Percentiles rank a stretch among this genome's conserved stretches.
phyloP scores from a whole-genome alignment of 2,329 filamentous ascomycete genomes.

The Venturia aucupariae region DNA sequence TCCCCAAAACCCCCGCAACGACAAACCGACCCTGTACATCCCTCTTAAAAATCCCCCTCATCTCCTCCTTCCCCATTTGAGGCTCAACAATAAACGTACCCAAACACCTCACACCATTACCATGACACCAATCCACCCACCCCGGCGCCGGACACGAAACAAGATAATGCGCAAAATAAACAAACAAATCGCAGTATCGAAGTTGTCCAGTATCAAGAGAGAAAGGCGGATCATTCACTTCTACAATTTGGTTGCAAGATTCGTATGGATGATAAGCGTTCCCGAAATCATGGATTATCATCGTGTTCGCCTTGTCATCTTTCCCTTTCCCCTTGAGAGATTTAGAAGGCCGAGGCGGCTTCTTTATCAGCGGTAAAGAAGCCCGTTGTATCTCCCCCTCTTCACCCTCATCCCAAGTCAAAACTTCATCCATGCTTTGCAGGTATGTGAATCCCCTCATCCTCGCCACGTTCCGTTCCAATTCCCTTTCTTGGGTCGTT shows the following conservation, averaged over 20 bases:
- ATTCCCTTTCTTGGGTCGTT: neutral
- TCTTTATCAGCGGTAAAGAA: neutral
- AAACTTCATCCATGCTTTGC: constrained; percentile 31
- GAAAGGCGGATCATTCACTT: neutral
- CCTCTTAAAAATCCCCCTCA: neutral
- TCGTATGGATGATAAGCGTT: neutral
- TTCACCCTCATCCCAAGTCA: constrained; percentile 24
- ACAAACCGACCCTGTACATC: constrained; percentile 21
- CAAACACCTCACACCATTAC: constrained; percentile 35
- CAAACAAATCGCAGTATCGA: constrained; percentile 34
- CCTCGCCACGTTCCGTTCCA: constrained; percentile 22
- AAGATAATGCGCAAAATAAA: constrained; percentile 42
- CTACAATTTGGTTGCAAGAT: neutral
- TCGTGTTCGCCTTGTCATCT: neutral
- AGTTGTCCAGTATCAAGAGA: constrained; percentile 21
- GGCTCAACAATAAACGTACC: constrained; percentile 36
- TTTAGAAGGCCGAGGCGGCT: neutral
- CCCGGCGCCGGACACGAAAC: constrained; percentile 36
- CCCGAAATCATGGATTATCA: neutral
- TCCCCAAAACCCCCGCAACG: constrained; percentile 30
- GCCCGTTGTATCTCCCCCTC: constrained; percentile 27
- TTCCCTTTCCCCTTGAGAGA: neutral
- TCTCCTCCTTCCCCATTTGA: constrained; percentile 14
- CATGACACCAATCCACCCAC: constrained; percentile 39
- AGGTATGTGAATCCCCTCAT: constrained; percentile 32